Conservation (phyloP, 176 grass and related monocot species). For the Pharus latifolius region DNA sequence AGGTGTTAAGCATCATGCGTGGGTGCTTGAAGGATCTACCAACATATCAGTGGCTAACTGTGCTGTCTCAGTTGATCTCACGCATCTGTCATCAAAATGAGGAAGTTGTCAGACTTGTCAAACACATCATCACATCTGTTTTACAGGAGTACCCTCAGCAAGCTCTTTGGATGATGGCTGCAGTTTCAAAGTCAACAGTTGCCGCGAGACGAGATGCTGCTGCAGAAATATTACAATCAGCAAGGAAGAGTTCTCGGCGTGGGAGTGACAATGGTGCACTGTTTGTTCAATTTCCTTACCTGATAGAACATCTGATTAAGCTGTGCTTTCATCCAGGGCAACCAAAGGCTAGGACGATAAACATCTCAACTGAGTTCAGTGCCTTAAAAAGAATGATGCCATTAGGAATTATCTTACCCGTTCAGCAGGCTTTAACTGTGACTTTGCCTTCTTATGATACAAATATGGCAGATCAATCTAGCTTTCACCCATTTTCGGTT, state of each 20-base stretch:
- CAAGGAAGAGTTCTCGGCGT: slow-evolving; percentile 58
- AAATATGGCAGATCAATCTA: slow-evolving; percentile 48
- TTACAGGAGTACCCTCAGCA: slow-evolving; percentile 89
- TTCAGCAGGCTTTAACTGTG: slow-evolving; percentile 91
- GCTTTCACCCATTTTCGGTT: slow-evolving; percentile 68
- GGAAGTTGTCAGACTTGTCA: slow-evolving; percentile 64
- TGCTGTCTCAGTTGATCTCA: slow-evolving; percentile 93
- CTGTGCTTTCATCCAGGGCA: slow-evolving; percentile 89
- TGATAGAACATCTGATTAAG: slow-evolving; percentile 88
- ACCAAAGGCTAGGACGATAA: slow-evolving; percentile 59
- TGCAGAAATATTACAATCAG: slow-evolving; percentile 70
- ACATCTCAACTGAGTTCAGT: slow-evolving; percentile 95
- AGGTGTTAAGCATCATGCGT: slow-evolving; percentile 66
- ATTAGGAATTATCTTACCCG: slow-evolving; percentile 85
- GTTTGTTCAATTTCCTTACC: slow-evolving; percentile 71
- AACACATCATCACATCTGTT: slow-evolving; percentile 60
- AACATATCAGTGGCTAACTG: slow-evolving; percentile 94
- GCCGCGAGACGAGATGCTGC: slow-evolving; percentile 69
- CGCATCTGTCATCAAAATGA: slow-evolving; percentile 85
- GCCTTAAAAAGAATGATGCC: slow-evolving; percentile 99
- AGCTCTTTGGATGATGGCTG: slow-evolving; percentile 99
- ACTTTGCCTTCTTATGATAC: slow-evolving; percentile 79
- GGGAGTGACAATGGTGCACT: slow-evolving; percentile 43
- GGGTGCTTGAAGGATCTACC: slow-evolving; percentile 86
- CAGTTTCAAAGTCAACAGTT: slow-evolving; percentile 88